Conservation (phyloP, 495 filamentous ascomycete genomes). For the Podospora bellae-mahoneyi region DNA sequence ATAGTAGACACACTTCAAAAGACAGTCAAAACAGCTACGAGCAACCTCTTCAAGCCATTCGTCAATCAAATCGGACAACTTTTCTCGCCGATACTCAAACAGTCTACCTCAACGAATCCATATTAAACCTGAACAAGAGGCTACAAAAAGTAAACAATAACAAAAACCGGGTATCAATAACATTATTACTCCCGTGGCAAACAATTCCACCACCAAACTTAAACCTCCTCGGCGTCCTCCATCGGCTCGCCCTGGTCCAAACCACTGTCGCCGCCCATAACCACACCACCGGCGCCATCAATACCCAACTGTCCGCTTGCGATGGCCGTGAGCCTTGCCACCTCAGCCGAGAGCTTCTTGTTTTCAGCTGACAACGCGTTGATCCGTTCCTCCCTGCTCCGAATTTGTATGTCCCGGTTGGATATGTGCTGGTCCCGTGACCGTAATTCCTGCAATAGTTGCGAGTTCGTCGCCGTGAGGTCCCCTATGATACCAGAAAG, state of each 20-base stretch:
- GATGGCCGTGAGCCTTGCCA: background rate
- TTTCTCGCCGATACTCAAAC: too few species aligned
- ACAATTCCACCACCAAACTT: background rate
- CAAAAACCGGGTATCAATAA: background rate
- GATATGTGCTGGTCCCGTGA: slow-evolving; percentile 5
- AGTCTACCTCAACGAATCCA: too few species aligned
- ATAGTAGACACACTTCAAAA: too few species aligned
- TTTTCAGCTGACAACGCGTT: slow-evolving; percentile 3
- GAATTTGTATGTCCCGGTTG: slow-evolving; percentile 1
- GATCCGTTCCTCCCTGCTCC: slow-evolving; percentile 9
- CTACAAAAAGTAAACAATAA: background rate
- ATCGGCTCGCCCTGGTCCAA: background rate
- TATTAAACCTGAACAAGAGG: too few species aligned
- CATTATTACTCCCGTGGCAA: background rate
- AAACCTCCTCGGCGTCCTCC: background rate
- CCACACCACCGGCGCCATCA: background rate
- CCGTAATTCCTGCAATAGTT: slow-evolving; percentile 11
- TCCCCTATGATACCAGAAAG: slow-evolving; percentile 7
- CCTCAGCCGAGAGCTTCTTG: background rate
- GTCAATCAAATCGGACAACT: too few species aligned
- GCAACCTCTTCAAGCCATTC: too few species aligned
- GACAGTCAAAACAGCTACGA: too few species aligned
- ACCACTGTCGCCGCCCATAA: background rate
- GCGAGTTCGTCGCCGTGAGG: slow-evolving; percentile 12
- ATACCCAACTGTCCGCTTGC: background rate